Percentiles rank a stretch among this genome's conserved stretches.
These are phyloP conservation scores for Amaranthus hypochondriacus DNA, from an alignment of 148 eudicot genomes.

Conservation along the genomic window DNA sequence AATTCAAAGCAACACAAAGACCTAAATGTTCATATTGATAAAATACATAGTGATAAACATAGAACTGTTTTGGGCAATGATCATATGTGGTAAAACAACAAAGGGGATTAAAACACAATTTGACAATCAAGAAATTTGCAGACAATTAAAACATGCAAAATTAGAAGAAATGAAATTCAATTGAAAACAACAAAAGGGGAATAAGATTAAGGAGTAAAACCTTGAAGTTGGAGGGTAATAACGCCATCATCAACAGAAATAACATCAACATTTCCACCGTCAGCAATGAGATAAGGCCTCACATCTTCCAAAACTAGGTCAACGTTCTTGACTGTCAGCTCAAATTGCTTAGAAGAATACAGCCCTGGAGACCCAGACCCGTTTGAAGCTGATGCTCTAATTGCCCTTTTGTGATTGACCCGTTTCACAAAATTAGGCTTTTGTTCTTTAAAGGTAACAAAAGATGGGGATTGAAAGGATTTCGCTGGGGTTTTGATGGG, in stretches of 20 bases:
- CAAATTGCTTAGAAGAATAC: slow-evolving; percentile 53
- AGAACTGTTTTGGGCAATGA: too few relatives aligned
- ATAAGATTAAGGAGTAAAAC: slow-evolving; percentile 19
- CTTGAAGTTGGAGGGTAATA: slow-evolving; percentile 74
- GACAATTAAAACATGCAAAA: not conserved
- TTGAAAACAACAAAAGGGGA: not conserved
- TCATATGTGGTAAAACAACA: too few relatives aligned
- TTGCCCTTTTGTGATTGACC: slow-evolving; percentile 12
- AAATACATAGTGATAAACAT: too few relatives aligned
- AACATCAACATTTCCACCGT: slow-evolving; percentile 90
- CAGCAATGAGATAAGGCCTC: slow-evolving; percentile 83
- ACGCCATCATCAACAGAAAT: slow-evolving; percentile 76
- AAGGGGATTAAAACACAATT: too few relatives aligned
- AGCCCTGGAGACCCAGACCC: slow-evolving; percentile 22
- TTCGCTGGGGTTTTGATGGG: slow-evolving; percentile 11
- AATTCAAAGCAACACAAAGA: too few relatives aligned
- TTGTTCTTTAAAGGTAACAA: not conserved
- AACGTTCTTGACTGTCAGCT: slow-evolving; percentile 59
- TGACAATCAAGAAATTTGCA: too few relatives aligned
- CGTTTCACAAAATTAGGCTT: slow-evolving; percentile 20
- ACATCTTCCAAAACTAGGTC: slow-evolving; percentile 79
- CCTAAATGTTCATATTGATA: too few relatives aligned
- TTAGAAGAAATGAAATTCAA: not conserved
- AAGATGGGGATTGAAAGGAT: slow-evolving; percentile 1
- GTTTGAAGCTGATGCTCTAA: slow-evolving; percentile 36